These are phyloP conservation scores for Trichoderma polysporum DNA, from an alignment of 2,329 filamentous ascomycete genomes.

Conservation along the genomic window DNA sequence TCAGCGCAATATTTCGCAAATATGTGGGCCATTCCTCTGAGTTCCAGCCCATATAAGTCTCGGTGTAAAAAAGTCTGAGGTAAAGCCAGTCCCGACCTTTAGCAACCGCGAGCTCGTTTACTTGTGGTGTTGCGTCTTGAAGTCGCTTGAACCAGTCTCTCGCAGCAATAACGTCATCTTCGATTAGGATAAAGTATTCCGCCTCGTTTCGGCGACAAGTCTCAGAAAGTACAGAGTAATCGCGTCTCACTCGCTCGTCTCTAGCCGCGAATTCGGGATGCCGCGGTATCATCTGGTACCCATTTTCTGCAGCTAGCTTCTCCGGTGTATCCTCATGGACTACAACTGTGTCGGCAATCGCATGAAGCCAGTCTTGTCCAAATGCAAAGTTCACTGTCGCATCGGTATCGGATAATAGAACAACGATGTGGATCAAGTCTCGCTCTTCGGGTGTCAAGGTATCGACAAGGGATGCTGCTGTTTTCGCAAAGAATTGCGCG, in stretches of 20 bases:
- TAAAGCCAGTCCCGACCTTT: constrained; percentile 32
- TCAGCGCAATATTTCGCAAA: constrained; percentile 22
- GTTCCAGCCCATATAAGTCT: constrained; percentile 38
- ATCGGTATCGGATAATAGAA: constrained; percentile 33
- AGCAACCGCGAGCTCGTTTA: constrained; percentile 23
- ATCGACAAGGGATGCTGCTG: constrained; percentile 33
- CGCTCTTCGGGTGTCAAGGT: constrained; percentile 31
- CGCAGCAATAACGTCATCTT: constrained; percentile 36
- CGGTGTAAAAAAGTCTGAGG: constrained; percentile 37
- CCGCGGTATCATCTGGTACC: constrained; percentile 22
- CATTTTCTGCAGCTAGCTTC: background rate
- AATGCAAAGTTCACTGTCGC: constrained; percentile 31
- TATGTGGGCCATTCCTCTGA: constrained; percentile 35
- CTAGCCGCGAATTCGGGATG: constrained; percentile 22
- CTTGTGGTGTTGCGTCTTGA: constrained; percentile 24
- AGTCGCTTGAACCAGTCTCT: constrained; percentile 33
- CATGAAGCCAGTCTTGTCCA: constrained; percentile 31
- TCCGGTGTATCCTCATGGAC: constrained; percentile 27
- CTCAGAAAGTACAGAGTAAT: constrained; percentile 31
- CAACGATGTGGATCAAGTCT: constrained; percentile 29
- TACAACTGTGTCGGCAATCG: constrained; percentile 32
- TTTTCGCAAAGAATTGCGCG: constrained; percentile 29
- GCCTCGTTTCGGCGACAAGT: constrained; percentile 27
- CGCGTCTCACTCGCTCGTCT: constrained; percentile 30
- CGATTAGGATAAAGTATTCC: constrained; percentile 34